Evolutionary conservation across 164 flowering plant species (phyloP), one percentile per base, ranked within the genome.

Genomic region (Dillenia turbinata): DNA sequence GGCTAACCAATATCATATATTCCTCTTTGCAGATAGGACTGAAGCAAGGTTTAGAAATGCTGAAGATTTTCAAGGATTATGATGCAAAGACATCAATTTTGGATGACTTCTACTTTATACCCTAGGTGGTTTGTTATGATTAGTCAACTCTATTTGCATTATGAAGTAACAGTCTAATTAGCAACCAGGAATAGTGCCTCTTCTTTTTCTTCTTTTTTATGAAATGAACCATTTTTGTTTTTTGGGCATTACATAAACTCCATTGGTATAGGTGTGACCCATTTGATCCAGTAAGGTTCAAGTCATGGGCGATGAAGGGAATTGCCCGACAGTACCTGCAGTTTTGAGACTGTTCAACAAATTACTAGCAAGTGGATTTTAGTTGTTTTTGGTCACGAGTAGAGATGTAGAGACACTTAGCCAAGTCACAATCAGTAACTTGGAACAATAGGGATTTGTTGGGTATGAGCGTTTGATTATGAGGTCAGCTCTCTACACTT

Each of bases 401-500:
- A 85, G 97, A 71, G 86, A 84, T 48, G 82, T 77, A 70, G 84
- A 74, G n/a, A 81, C 80, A 2, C 69, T 88, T n/a, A 78, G 79
- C 0, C 67, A 73, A 57, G 58, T 71, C 53, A 91, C 97, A 7
- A 17, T 57, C 12, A 59, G 69, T 2, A 91, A 91, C 57, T 61
- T 91, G 68, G 76, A 69, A 3, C 61, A 52, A 49, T 85, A 87
- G 53, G 97, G 96, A n/a, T 91, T 80, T 56, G 7, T 72, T 47
- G 96, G 90, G n/a, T 88, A 83, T 61, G 85, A 88, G 56, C 78
- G 88, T 1, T 75, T 90, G 26, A 80, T 87, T 62, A 40, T 89
- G 73, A 89, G 96, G 96, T 89, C 77, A 56, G 51, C 33, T 26
- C 33, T 26, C 33, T 26, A 26, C 5, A 5, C 33, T 26, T 26